Evolutionary conservation across 2,329 filamentous ascomycete genomes (phyloP).

Genomic region (Pestalotiopsis sp.): DNA sequence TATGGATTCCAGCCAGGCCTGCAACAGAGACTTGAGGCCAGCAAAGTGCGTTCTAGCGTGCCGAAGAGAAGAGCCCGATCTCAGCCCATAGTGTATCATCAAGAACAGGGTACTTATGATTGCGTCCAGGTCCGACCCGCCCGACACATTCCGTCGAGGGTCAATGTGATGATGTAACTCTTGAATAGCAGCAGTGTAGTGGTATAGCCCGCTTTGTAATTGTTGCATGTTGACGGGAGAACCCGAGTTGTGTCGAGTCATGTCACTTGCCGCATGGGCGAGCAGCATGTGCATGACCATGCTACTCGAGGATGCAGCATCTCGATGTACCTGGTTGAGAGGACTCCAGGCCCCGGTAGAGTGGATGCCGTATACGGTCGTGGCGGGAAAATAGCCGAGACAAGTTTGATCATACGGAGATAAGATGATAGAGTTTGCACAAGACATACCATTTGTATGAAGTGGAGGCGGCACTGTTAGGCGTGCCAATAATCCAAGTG

Average conservation of each 20-base stretch:
- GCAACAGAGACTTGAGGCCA: slow-evolving; percentile 9
- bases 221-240: too few relatives aligned
- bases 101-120: slow-evolving; percentile 8
- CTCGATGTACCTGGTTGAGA: slow-evolving; percentile 1
- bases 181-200: background rate
- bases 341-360: slow-evolving; percentile 4
- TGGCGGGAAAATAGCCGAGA: slow-evolving; percentile 11
- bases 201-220: background rate
- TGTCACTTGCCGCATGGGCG: slow-evolving; percentile 7
- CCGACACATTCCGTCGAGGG: background rate
- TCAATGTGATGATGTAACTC: background rate
- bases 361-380: slow-evolving; percentile 9
- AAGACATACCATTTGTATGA: background rate
- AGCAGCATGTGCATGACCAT: slow-evolving; percentile 14
- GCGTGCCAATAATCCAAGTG: background rate
- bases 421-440: background rate
- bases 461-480: background rate
- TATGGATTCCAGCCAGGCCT: background rate
- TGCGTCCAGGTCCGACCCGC: background rate
- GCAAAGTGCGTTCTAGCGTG: slow-evolving; percentile 1
- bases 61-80: background rate
- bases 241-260: background rate
- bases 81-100: slow-evolving; percentile 12
- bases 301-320: slow-evolving; percentile 9
- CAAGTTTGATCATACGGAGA: slow-evolving; percentile 7